Evolutionary conservation across 2,329 filamentous ascomycete genomes (phyloP).

Genomic region (Leptoxyphium fumago): DNA sequence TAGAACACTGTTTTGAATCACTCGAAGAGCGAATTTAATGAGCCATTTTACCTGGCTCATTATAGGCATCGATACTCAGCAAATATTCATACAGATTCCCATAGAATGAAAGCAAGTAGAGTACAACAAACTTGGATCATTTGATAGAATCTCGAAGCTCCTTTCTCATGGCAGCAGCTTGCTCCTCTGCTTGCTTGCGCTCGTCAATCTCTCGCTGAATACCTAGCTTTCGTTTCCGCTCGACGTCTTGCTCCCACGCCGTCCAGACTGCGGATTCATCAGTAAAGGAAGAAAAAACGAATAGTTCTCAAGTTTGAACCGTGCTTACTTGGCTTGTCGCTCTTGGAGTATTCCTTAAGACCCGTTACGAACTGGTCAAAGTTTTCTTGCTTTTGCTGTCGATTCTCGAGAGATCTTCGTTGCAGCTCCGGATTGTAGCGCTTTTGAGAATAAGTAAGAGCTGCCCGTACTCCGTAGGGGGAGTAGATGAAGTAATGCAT

Average conservation of each 20-base stretch:
- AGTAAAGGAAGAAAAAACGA: background rate
- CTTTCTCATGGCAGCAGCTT: slow-evolving; percentile 15
- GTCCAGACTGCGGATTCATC: slow-evolving; percentile 17
- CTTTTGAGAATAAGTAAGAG: slow-evolving; percentile 20
- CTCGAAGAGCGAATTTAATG: too few relatives aligned
- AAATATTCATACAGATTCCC: too few relatives aligned
- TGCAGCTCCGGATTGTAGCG: slow-evolving; percentile 92
- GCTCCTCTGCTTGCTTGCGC: slow-evolving; percentile 14
- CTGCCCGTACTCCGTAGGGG: background rate
- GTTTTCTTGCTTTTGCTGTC: slow-evolving; percentile 62
- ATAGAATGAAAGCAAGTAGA: too few relatives aligned
- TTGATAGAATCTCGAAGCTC: slow-evolving; percentile 20
- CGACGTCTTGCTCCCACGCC: slow-evolving; percentile 20
- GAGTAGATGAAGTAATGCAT: background rate
- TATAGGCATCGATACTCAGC: too few relatives aligned
- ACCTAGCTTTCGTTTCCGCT: slow-evolving; percentile 10
- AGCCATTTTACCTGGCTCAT: too few relatives aligned
- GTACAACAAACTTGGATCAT: slow-evolving; percentile 1
- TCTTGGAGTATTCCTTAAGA: slow-evolving; percentile 80
- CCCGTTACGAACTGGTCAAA: slow-evolving; percentile 77
- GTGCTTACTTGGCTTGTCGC: slow-evolving; percentile 71
- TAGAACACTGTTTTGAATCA: too few relatives aligned
- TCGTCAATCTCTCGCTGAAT: slow-evolving; percentile 16
- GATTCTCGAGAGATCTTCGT: slow-evolving; percentile 66
- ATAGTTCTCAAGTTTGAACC: background rate